Percentiles rank a stretch among this genome's conserved stretches.
phyloP scores from a whole-genome alignment of 2,329 filamentous ascomycete genomes.

The Aspergillus proliferans region DNA sequence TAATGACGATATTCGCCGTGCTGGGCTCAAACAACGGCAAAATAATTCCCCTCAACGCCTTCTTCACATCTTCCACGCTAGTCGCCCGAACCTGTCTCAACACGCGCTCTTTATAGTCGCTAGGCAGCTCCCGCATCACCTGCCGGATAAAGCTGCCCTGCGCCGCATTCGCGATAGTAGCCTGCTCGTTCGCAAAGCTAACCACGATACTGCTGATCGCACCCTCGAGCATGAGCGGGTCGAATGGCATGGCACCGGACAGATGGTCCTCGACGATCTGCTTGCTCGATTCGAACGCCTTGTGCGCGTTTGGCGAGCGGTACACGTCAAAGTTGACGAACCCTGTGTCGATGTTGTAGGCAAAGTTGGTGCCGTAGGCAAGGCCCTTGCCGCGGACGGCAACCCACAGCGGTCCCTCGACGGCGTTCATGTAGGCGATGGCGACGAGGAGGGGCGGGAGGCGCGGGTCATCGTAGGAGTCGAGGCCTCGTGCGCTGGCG shows the following conservation, averaged over 20 bases:
- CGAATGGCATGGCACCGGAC: slow-evolving; percentile 64
- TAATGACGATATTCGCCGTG: slow-evolving; percentile 78
- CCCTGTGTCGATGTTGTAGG: slow-evolving; percentile 70
- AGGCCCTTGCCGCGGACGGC: slow-evolving; percentile 88
- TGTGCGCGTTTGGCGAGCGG: slow-evolving; percentile 80
- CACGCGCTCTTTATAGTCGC: slow-evolving; percentile 71
- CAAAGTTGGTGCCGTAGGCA: slow-evolving; percentile 81
- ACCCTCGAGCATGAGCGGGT: slow-evolving; percentile 77
- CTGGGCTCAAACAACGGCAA: slow-evolving; percentile 73
- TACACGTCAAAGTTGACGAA: slow-evolving; percentile 80
- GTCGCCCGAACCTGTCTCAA: slow-evolving; percentile 72
- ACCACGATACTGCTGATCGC: slow-evolving; percentile 87
- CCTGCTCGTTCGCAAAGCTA: slow-evolving; percentile 78
- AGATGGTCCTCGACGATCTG: slow-evolving; percentile 69
- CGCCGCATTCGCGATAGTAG: slow-evolving; percentile 76
- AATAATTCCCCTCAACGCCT: slow-evolving; percentile 66
- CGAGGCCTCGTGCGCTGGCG: slow-evolving; percentile 66
- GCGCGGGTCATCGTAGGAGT: slow-evolving; percentile 67
- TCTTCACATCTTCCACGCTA: slow-evolving; percentile 67
- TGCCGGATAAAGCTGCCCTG: slow-evolving; percentile 75
- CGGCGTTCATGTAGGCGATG: slow-evolving; percentile 81
- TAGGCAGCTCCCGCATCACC: slow-evolving; percentile 68
- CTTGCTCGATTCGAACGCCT: slow-evolving; percentile 73
- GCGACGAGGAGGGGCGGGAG: slow-evolving; percentile 83
- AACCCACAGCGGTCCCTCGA: slow-evolving; percentile 91